Percentiles rank a stretch among this genome's conserved stretches.
Evolutionary conservation across 768 basidiomycete genomes (phyloP).

Genomic region (Boletellus sp.): DNA sequence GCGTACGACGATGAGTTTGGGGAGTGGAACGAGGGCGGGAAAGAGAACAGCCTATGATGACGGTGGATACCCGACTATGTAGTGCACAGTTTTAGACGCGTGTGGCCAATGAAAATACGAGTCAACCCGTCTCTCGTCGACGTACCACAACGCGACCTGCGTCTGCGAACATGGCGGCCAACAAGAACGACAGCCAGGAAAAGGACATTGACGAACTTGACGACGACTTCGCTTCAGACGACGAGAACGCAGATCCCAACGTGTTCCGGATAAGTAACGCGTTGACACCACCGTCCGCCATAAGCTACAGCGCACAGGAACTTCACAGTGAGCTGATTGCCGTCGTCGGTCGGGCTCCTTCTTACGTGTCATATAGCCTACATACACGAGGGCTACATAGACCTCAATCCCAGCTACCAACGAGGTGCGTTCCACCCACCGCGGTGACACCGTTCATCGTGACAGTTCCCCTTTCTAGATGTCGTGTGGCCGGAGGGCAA

Average conservation of each 20-base stretch:
- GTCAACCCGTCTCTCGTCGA: neutral
- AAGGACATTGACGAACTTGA: slow-evolving; percentile 49
- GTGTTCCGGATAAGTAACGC: slow-evolving; percentile 44
- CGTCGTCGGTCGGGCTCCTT: neutral
- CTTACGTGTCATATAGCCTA: slow-evolving; percentile 39
- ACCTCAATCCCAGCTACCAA: slow-evolving; percentile 70
- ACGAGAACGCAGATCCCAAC: slow-evolving; percentile 35
- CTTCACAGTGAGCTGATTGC: slow-evolving; percentile 41
- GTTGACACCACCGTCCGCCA: slow-evolving; percentile 38
- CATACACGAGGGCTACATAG: slow-evolving; percentile 68
- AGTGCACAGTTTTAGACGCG: neutral
- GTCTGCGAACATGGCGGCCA: slow-evolving; percentile 15
- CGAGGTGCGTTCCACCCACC: slow-evolving; percentile 44
- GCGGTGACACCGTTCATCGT: neutral
- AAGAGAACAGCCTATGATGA: slow-evolving; percentile 4
- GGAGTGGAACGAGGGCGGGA: slow-evolving; percentile 26
- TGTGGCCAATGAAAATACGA: slow-evolving; percentile 14
- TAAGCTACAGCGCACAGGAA: slow-evolving; percentile 41
- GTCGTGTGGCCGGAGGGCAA: slow-evolving; percentile 74
- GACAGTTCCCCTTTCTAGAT: slow-evolving; percentile 37
- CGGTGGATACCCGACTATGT: neutral
- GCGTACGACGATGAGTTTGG: slow-evolving; percentile 33
- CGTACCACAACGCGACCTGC: neutral
- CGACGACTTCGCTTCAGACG: slow-evolving; percentile 39
- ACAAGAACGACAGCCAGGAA: slow-evolving; percentile 24